Base-by-base conservation (phyloP, 2,329 filamentous ascomycete species). In the Thielaviopsis populi region DNA sequence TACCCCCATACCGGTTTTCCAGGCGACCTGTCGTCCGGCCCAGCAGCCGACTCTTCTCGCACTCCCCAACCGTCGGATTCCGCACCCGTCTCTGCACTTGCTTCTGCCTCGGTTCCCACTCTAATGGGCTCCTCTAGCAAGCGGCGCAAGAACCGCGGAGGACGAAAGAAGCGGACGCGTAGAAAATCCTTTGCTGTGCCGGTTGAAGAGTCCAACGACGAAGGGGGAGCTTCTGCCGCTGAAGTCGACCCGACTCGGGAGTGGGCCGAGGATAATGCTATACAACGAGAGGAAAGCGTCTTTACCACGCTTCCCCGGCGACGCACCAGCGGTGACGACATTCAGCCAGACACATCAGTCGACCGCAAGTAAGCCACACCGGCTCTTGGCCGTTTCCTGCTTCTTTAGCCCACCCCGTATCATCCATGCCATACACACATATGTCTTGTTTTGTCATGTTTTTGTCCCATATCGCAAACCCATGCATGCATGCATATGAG, bases 171-270 rank as follows among this genome's bases (percentile, higher is more conserved):
- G 74, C 84, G 83, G 66, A 75, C 83, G 67, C 83, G 90, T 68
- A 83, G 88, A 67, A 89, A 89, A 76, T 95, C 90, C 8, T 96
- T 96, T 71, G 86, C 88, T 27, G 78, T 81, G 17, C 75, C 83
- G 0, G 76, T 83, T 41, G 82, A 85, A 46, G 84, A 86, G 5
- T 66, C 65, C 11, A 42, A 66, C 65, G 71, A 70, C 61, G 73
- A 77, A 62, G 72, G 73, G 19, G 74, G 76, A 63, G 69, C 41
- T 5, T 54, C 48, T 19, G 59, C 43, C 15, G 46, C 63, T 27
- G 65, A 63, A 50, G 56, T 48, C 27, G 59, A 61, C 41, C 60
- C 56, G 46, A 50, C 43, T 3, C 56, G 46, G 22, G 64, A 65
- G 40, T 65, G 64, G 64, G 59, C 41, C 13, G 61, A 61, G 30